Base-by-base conservation (phyloP, 305 asterid genomes). In the Solanum chacoense region DNA sequence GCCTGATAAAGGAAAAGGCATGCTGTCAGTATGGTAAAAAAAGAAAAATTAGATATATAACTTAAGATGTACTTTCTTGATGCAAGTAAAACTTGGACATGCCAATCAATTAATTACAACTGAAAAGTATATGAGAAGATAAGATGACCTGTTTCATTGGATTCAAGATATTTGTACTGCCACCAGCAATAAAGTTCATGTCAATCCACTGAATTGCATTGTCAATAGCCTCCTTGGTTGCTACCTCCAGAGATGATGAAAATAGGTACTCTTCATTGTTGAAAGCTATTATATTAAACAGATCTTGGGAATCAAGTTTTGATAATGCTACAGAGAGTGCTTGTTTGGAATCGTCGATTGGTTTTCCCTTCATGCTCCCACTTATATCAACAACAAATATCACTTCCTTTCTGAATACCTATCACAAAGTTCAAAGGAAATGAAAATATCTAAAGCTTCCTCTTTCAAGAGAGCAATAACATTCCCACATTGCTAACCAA, bases 1-100 rank as follows among this genome's bases (percentile, higher is more conserved):
- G 99, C 98, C 99, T 96, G 96, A 90, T 74, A 89, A 90, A 84
- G 87, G 35, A 88, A 88, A 88, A 84, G 22, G 22, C 45, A 31
- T 22, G 45, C 45, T 22, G 32, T 84, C 74, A 84, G 87, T 84
- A 0, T 22, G 31, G 11, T 29, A 55, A 32, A 55, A 34, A 29
- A 55, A 59, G 71, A 3, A 83, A 4, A 18, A 34, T n/a, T 55
- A 50, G 73, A 50, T 28, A 28, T 31, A 69, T 83, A 80, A 40
- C 35, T 13, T 24, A 26, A 40, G 69, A 80, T 40, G 37, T 80
- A 20, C 72, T 45, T 45, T 3, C 31, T 50, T 10, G 31, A 83
- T 83, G 34, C 63, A 83, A 81, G 40, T 50, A 45, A 45, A 29
- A 81, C 4, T 29, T 45, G 42, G 72, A 50, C 24, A 45, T 28